A percentile compares a stretch with the other conserved stretches of the same genome.
Evolutionary conservation across 345 rosid species (phyloP).

Genomic region (Sonneratia caseolaris): DNA sequence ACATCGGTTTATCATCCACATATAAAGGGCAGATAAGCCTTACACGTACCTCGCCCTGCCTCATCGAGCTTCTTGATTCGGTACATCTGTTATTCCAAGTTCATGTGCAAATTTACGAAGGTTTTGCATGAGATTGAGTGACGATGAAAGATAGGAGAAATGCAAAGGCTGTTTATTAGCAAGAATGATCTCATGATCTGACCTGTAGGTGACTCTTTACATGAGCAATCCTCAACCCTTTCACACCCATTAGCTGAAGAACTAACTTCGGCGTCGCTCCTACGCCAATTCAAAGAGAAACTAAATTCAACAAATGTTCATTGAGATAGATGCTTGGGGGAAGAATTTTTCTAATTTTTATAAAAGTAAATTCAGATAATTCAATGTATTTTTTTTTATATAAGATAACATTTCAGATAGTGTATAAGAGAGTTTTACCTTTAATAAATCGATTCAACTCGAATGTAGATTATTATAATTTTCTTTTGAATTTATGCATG

Average conservation of each 20-base stretch:
- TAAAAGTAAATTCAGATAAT: too few species aligned
- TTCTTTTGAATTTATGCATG: too few species aligned
- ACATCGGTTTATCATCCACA: not conserved
- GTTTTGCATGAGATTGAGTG: too few species aligned
- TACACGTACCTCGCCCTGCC: constrained; percentile 45
- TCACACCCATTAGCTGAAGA: constrained; percentile 74
- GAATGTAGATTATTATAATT: too few species aligned
- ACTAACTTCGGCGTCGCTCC: constrained; percentile 86
- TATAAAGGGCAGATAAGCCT: not conserved
- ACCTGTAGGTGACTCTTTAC: constrained; percentile 96
- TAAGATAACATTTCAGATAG: too few species aligned
- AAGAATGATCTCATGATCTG: too few species aligned
- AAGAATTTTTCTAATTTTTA: too few species aligned
- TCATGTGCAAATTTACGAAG: not conserved
- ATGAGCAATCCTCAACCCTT: constrained; percentile 77
- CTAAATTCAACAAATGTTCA: not conserved
- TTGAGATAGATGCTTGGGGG: too few species aligned
- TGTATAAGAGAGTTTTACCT: too few species aligned
- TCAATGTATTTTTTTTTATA: too few species aligned
- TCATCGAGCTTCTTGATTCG: constrained; percentile 73
- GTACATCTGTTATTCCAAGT: constrained; percentile 42
- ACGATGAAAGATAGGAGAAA: too few species aligned
- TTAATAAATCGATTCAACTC: too few species aligned
- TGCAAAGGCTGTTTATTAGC: not conserved
- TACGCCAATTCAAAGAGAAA: constrained; percentile 11